Conservation (phyloP, 2,329 filamentous ascomycete genomes). For the Annulohypoxylon truncatum region DNA sequence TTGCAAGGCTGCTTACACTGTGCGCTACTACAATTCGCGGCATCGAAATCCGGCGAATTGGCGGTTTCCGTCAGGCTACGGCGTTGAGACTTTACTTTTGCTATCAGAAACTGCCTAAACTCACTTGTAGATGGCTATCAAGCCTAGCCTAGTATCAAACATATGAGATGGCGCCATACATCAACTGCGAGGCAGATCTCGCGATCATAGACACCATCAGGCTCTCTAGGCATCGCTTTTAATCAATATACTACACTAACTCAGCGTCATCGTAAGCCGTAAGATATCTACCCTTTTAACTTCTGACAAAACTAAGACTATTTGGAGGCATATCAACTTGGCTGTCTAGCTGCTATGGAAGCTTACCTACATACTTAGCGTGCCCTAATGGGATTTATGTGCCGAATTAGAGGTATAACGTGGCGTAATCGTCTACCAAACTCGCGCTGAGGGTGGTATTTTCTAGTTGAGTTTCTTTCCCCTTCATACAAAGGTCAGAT, state of each 20-base stretch:
- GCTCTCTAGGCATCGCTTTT: neutral
- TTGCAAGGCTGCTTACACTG: slow-evolving; percentile 35
- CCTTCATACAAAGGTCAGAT: slow-evolving; percentile 13
- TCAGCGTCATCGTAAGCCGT: neutral
- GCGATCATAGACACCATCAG: neutral
- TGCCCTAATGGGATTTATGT: slow-evolving; percentile 9
- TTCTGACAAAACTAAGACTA: slow-evolving; percentile 21
- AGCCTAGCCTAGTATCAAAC: neutral
- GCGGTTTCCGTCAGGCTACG: neutral
- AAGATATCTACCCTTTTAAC: slow-evolving; percentile 18
- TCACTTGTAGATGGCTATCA: neutral
- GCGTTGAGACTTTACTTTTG: neutral
- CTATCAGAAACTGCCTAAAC: neutral
- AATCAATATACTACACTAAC: slow-evolving; percentile 2
- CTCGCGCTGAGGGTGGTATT: neutral
- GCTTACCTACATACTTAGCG: slow-evolving; percentile 18
- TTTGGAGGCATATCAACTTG: slow-evolving; percentile 15
- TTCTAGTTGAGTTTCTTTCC: neutral
- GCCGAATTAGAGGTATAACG: slow-evolving; percentile 14
- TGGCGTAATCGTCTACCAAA: neutral
- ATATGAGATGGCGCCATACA: slow-evolving; percentile 18
- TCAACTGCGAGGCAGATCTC: slow-evolving; percentile 8
- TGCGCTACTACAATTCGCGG: neutral
- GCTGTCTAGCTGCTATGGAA: neutral
- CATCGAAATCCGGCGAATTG: neutral